Evolutionary conservation across 108 stramenopile genomes (phyloP).

Genomic region (Cylindrotheca fusiformis): DNA sequence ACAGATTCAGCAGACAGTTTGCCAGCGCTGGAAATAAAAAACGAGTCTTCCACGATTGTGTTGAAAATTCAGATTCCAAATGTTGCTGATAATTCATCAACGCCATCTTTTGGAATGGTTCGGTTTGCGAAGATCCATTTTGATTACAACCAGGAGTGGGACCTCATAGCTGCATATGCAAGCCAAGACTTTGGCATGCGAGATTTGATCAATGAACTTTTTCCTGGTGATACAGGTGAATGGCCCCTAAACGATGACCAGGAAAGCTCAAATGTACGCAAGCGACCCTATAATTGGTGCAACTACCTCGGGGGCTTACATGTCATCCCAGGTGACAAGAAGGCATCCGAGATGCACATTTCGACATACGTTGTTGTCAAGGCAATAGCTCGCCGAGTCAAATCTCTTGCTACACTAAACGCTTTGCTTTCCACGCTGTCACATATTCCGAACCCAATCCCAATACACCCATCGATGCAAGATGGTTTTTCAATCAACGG

Average conservation of each 20-base stretch:
- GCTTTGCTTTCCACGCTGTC: conserved; percentile 32
- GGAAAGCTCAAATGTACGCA: background rate
- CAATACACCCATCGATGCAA: conserved; percentile 14
- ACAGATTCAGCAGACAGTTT: background rate
- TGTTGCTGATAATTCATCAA: conserved; percentile 6
- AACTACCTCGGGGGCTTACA: conserved; percentile 72
- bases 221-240: conserved; percentile 41
- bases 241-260: background rate
- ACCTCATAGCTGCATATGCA: conserved; percentile 14
- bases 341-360: conserved; percentile 15
- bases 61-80: conserved; percentile 36
- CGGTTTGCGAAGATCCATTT: conserved; percentile 19
- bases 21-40: conserved; percentile 6
- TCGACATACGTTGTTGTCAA: conserved; percentile 57
- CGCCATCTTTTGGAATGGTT: background rate
- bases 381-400: conserved; percentile 53
- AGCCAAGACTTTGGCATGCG: conserved; percentile 15
- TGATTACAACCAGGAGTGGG: conserved; percentile 10
- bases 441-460: conserved; percentile 4
- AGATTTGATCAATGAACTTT: conserved; percentile 30
- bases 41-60: conserved; percentile 4
- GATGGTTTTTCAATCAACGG: conserved; percentile 6
- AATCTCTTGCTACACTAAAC: conserved; percentile 47
- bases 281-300: conserved; percentile 71
- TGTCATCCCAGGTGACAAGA: conserved; percentile 10